Evolutionary conservation across 768 basidiomycete species (phyloP).

Genomic region (Cystobasidium ongulense): DNA sequence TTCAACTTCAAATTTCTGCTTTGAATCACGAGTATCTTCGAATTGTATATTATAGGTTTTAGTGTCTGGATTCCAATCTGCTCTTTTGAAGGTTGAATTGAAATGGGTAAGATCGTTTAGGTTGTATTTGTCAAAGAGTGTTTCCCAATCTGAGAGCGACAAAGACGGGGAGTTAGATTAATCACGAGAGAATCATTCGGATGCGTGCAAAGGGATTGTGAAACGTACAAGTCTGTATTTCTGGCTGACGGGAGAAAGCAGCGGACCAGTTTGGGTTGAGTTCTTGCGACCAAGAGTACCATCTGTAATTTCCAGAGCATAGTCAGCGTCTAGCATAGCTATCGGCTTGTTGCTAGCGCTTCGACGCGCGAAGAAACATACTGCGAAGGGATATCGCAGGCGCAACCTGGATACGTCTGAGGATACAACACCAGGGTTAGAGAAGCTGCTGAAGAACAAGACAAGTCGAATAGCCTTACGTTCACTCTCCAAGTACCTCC

Average conservation of each 20-base stretch:
- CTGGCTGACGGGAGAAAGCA: neutral
- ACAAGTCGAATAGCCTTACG: neutral
- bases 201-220: neutral
- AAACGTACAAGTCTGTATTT: constrained; percentile 18
- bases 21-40: neutral
- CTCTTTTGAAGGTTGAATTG: constrained; percentile 3
- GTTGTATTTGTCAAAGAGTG: constrained; percentile 22
- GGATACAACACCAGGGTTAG: neutral
- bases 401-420: constrained; percentile 27
- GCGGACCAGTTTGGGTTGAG: constrained; percentile 20
- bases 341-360: no score
- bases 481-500: constrained; percentile 27
- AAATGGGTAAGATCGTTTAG: constrained; percentile 9
- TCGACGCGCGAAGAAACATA: neutral
- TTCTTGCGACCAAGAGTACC: constrained; percentile 25
- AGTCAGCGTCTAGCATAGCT: neutral
- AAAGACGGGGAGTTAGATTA: neutral
- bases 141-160: neutral
- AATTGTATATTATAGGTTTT: constrained; percentile 12
- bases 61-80: constrained; percentile 12
- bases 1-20: constrained; percentile 1
- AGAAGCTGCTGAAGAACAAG: neutral
- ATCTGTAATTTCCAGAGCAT: no score
- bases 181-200: neutral
- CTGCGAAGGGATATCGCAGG: constrained; percentile 28